Percentiles rank a stretch among this genome's conserved stretches.
phyloP scores from a whole-genome alignment of 257 asterid species.

The Solanum pimpinellifolium region DNA sequence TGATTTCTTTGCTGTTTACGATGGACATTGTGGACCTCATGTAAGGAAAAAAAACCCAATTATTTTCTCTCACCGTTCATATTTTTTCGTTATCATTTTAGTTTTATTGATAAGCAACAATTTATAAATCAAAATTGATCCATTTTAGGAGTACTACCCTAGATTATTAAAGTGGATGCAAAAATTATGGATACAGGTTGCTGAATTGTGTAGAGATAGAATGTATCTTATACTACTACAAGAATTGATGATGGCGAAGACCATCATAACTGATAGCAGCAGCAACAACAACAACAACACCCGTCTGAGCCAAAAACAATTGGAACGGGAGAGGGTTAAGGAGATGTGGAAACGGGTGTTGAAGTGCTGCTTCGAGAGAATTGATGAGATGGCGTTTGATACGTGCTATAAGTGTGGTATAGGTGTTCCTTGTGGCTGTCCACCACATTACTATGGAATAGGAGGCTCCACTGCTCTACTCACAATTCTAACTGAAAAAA shows the following conservation, averaged over 20 bases:
- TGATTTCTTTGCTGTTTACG: slow-evolving; percentile 7
- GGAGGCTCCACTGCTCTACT: slow-evolving; percentile 8
- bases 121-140: too few species aligned
- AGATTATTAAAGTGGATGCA: neutral
- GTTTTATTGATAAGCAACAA: too few species aligned
- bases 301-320: neutral
- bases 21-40: slow-evolving; percentile 11
- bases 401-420: neutral
- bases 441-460: neutral
- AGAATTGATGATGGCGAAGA: neutral
- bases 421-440: neutral
- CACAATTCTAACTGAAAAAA: neutral
- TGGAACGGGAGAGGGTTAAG: neutral
- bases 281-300: too few species aligned
- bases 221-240: neutral
- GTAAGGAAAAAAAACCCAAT: neutral
- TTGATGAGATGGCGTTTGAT: neutral
- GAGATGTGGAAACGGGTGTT: neutral
- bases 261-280: neutral
- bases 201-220: neutral
- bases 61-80: too few species aligned
- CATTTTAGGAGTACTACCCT: too few species aligned
- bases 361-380: neutral
- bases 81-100: too few species aligned
- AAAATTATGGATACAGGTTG: neutral